Conservation (phyloP, 176 grass and related monocot genomes). For the Triticum dicoccoides region DNA sequence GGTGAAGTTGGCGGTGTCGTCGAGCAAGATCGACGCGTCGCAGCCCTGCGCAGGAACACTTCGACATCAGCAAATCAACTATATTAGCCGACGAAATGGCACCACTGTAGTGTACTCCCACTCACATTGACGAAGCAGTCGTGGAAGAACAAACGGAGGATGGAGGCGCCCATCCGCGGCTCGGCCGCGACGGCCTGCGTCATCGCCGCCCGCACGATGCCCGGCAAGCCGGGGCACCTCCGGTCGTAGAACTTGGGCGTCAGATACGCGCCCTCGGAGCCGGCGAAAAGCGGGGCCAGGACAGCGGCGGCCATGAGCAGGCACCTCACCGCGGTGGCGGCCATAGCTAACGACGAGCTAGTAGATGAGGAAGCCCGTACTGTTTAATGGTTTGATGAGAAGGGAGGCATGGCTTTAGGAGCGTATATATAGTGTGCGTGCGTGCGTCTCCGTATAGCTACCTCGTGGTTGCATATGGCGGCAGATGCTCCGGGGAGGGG, state of each 20-base stretch:
- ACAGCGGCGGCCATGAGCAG: neutral
- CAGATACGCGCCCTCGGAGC: neutral
- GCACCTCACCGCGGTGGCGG: neutral
- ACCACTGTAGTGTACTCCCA: neutral
- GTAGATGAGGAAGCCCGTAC: neutral
- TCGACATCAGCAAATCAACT: neutral
- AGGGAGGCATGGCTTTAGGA: neutral
- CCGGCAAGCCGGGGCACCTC: slow-evolving; percentile 40
- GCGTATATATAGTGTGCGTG: slow-evolving; percentile 19
- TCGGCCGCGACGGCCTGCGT: slow-evolving; percentile 35
- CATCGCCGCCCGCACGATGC: slow-evolving; percentile 37
- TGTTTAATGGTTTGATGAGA: neutral
- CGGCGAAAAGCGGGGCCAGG: neutral
- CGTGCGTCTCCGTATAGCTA: neutral
- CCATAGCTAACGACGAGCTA: neutral
- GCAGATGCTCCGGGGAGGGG: neutral
- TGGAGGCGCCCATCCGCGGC: slow-evolving; percentile 40
- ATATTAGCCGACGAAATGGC: neutral
- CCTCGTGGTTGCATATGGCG: neutral
- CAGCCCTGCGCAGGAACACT: slow-evolving; percentile 43
- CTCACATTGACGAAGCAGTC: slow-evolving; percentile 91
- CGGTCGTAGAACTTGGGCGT: slow-evolving; percentile 50
- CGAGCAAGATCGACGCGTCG: slow-evolving; percentile 70
- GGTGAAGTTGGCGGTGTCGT: slow-evolving; percentile 51
- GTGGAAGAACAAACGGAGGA: slow-evolving; percentile 83